Evolutionary conservation across 352 stramenopile species (phyloP).

Genomic region (Paralagenidium karlingii): DNA sequence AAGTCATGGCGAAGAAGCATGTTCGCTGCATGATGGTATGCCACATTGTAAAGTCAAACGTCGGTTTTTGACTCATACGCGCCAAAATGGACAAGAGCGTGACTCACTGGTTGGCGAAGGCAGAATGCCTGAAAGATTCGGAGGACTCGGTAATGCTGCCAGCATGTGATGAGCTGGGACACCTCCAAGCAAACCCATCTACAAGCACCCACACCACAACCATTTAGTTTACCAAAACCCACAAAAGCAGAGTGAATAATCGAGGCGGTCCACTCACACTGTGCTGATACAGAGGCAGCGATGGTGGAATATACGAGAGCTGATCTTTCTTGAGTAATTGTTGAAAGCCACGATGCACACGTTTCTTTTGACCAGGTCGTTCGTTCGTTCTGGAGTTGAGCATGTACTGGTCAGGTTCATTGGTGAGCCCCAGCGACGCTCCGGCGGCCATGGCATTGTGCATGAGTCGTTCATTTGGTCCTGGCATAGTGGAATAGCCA

Average conservation of each 20-base stretch:
- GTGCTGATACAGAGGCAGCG: constrained; percentile 56
- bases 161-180: constrained; percentile 51
- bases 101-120: constrained; percentile 68
- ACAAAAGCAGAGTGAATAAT: background rate
- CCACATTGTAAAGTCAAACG: background rate
- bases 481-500: constrained; percentile 19
- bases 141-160: constrained; percentile 40
- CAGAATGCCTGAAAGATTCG: constrained; percentile 58
- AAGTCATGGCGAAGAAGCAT: constrained; percentile 72
- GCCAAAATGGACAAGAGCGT: background rate
- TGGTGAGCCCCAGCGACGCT: constrained; percentile 31
- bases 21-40: constrained; percentile 21
- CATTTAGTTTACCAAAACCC: background rate
- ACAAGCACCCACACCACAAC: constrained; percentile 1
- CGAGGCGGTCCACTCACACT: constrained; percentile 14
- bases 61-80: background rate
- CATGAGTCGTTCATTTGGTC: constrained; percentile 11
- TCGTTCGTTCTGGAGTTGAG: constrained; percentile 16
- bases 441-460: constrained; percentile 8
- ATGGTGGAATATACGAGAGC: constrained; percentile 41
- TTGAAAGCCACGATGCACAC: constrained; percentile 62
- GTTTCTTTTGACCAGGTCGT: constrained; percentile 31
- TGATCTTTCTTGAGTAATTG: constrained; percentile 72
- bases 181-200: constrained; percentile 54
- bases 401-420: constrained; percentile 57